Evolutionary conservation across 768 basidiomycete genomes (phyloP), one percentile per base, ranked within the genome.

Genomic region (Gloeopeniophorella convolvens): DNA sequence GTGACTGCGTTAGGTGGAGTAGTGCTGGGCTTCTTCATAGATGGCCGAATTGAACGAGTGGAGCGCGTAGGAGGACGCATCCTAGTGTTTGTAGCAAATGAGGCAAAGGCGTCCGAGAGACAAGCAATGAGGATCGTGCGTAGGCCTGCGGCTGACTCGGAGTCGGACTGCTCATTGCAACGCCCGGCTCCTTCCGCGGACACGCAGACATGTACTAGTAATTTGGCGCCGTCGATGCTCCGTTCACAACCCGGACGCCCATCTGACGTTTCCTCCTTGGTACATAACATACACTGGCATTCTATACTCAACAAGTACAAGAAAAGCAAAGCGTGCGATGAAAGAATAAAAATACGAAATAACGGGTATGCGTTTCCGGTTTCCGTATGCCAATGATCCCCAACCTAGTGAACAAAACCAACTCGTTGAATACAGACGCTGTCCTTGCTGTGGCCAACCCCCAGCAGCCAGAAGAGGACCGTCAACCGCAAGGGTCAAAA

Each of bases 31-130:
- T 40, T 45, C 41, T 18, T 43, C 20, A 42, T 34, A 48, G 57
- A 45, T 13, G 59, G 58, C 43, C 50, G 59, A n/a, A 21, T 39
- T 40, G 62, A 54, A 45, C 68, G 68, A 46, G 64, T 67, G 24
- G 55, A 49, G 42, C 68, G 60, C 36, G 59, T 37, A 16, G 54
- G 24, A 48, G 54, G 58, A 34, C 58, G 57, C 64, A 69, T 70
- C 48, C 36, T 47, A 5, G 24, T 30, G 9, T 32, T 46, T 48
- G 15, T 35, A 37, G n/a, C n/a, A 21, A 26, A 27, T 1, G 24
- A 40, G 40, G n/a, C 21, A 6, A 23, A 39, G 36, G 16, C 15
- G 2, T n/a, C n/a, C n/a, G n/a, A n/a, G n/a, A n/a, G n/a, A n/a
- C n/a, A n/a, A n/a, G n/a, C n/a, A n/a, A n/a, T n/a, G n/a, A n/a